These are phyloP conservation scores for Helicocarpus griseus DNA, from an alignment of 2,329 filamentous ascomycete genomes.

Conservation along the genomic window DNA sequence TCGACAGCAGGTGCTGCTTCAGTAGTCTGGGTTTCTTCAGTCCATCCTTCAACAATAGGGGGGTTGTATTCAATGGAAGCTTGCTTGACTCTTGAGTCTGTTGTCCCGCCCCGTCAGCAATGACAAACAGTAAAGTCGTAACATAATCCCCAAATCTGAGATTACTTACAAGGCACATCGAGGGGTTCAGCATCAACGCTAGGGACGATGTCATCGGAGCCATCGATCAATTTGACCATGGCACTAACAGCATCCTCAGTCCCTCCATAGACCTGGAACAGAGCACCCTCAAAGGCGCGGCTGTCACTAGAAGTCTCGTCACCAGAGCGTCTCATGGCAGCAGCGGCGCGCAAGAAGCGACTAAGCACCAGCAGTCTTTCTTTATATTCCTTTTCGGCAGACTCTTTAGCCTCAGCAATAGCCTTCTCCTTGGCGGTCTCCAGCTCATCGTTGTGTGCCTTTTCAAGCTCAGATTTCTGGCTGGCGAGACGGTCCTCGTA, in stretches of 20 bases:
- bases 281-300: constrained; percentile 54
- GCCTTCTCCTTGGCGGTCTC: constrained; percentile 43
- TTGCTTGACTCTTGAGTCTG: constrained; percentile 45
- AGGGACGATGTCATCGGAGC: constrained; percentile 47
- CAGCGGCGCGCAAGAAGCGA: constrained; percentile 54
- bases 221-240: constrained; percentile 52
- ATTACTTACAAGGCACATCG: constrained; percentile 26
- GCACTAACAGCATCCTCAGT: constrained; percentile 49
- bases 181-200: constrained; percentile 47
- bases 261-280: constrained; percentile 55
- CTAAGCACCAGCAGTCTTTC: constrained; percentile 49
- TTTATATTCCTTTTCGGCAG: constrained; percentile 40
- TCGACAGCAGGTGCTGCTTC: constrained; percentile 27
- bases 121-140: not conserved
- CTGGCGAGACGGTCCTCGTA: constrained; percentile 46
- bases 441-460: constrained; percentile 47
- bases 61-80: constrained; percentile 35
- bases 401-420: constrained; percentile 36
- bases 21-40: constrained; percentile 39
- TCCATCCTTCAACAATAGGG: constrained; percentile 29
- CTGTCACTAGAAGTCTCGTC: constrained; percentile 49
- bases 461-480: constrained; percentile 47
- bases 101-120: constrained; percentile 8
- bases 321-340: constrained; percentile 49
- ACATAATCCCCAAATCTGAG: not conserved